These are phyloP conservation scores for Apophysomyces trapeziformis DNA, from an alignment of 371 early-diverging fungal species.

Conservation along the genomic window DNA sequence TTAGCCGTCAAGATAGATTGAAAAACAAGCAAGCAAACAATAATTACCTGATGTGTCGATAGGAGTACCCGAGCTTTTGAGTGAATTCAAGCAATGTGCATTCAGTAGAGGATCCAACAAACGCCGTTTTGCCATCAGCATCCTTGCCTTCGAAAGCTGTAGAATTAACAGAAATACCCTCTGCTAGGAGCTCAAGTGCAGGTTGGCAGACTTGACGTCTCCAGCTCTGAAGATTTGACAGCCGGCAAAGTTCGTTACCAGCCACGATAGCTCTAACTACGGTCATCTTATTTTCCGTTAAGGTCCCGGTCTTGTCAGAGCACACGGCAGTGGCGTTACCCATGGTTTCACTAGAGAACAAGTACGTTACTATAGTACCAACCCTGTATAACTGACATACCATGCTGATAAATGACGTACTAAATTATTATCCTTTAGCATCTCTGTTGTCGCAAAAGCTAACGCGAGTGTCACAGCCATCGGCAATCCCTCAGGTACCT, in stretches of 20 bases:
- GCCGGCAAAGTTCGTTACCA: slow-evolving; percentile 19
- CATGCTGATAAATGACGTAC: slow-evolving; percentile 78
- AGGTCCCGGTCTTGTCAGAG: slow-evolving; percentile 87
- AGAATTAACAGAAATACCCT: slow-evolving; percentile 72
- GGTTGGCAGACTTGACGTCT: slow-evolving; percentile 35
- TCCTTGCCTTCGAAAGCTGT: slow-evolving; percentile 70
- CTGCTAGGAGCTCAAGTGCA: slow-evolving; percentile 30
- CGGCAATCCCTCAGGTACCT: slow-evolving; percentile 86
- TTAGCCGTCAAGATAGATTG: no score
- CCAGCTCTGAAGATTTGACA: slow-evolving; percentile 35
- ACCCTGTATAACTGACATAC: slow-evolving; percentile 15
- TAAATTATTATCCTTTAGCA: slow-evolving; percentile 80
- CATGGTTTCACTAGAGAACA: slow-evolving; percentile 76
- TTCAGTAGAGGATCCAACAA: slow-evolving; percentile 44
- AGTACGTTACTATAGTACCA: background rate
- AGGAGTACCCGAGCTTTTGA: slow-evolving; percentile 50
- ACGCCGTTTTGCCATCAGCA: slow-evolving; percentile 52
- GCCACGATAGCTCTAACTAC: slow-evolving; percentile 66
- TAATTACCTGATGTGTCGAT: slow-evolving; percentile 28
- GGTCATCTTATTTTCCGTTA: slow-evolving; percentile 84
- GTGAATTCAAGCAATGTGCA: slow-evolving; percentile 73
- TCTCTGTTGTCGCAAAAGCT: slow-evolving; percentile 74
- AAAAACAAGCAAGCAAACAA: background rate
- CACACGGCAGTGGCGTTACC: slow-evolving; percentile 84
- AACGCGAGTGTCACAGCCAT: slow-evolving; percentile 86